Evolutionary conservation across 805 yeast genomes (phyloP).

Genomic region (Brettanomyces nanus): DNA sequence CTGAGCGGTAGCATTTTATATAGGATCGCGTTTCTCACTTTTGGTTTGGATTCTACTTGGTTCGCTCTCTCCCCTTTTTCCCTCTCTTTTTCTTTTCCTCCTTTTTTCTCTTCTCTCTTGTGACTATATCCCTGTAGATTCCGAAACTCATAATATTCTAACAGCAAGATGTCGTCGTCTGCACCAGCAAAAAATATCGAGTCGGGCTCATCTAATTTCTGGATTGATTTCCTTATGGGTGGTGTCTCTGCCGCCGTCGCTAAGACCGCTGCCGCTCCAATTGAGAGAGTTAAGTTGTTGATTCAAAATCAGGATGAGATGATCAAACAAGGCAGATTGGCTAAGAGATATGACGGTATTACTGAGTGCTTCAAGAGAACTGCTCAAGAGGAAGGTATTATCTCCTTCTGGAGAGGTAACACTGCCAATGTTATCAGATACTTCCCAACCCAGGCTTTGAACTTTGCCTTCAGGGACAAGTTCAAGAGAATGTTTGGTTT

Average conservation of each 20-base stretch:
- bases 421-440: slow-evolving; percentile 97
- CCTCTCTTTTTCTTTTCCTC: slow-evolving; percentile 2
- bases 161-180: slow-evolving; percentile 20
- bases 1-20: too few relatives aligned
- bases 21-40: background rate
- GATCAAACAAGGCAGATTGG: slow-evolving; percentile 95
- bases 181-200: slow-evolving; percentile 21
- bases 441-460: slow-evolving; percentile 98
- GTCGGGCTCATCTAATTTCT: slow-evolving; percentile 33
- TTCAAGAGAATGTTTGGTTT: slow-evolving; percentile 93
- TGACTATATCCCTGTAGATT: slow-evolving; percentile 9
- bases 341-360: slow-evolving; percentile 82
- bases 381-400: slow-evolving; percentile 85
- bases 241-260: slow-evolving; percentile 99
- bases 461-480: slow-evolving; percentile 97
- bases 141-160: slow-evolving; percentile 7
- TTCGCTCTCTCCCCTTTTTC: slow-evolving; percentile 1
- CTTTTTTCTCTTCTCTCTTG: slow-evolving; percentile 7
- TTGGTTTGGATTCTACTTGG: slow-evolving; percentile 2
- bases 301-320: slow-evolving; percentile 98
- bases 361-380: slow-evolving; percentile 92
- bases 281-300: slow-evolving; percentile 92
- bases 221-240: slow-evolving; percentile 83
- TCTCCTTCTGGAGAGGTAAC: slow-evolving; percentile 98
- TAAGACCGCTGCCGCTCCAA: slow-evolving; percentile 93